Percentiles rank a stretch among this genome's conserved stretches.
phyloP scores from a whole-genome alignment of 768 basidiomycete genomes.

The Suillus lakei region DNA sequence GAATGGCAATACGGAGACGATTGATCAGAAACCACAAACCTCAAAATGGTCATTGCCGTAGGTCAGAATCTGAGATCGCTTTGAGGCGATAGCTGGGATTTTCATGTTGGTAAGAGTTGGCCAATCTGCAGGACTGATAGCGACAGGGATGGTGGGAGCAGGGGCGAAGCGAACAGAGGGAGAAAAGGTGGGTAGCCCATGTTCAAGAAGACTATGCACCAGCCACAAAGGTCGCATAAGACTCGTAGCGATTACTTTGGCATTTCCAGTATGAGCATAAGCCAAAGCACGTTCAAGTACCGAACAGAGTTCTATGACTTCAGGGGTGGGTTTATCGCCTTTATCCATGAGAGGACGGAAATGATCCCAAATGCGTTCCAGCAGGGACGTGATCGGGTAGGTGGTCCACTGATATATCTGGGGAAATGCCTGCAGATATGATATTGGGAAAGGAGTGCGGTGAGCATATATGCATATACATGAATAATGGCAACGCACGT shows the following conservation, averaged over 20 bases:
- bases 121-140: neutral
- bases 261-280: conserved; percentile 6
- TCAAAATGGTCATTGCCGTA: neutral
- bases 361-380: conserved; percentile 1
- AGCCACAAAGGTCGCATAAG: conserved; percentile 4
- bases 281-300: conserved; percentile 4
- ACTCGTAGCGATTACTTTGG: neutral
- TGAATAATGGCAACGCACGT: too few species aligned
- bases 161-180: neutral
- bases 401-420: too few species aligned
- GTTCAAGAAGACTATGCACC: neutral
- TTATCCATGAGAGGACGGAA: neutral
- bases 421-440: too few species aligned
- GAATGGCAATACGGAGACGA: neutral
- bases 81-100: neutral
- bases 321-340: neutral
- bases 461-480: too few species aligned
- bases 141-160: neutral
- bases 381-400: neutral
- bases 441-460: too few species aligned
- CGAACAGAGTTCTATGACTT: neutral
- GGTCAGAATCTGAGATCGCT: neutral
- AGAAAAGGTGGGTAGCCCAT: conserved; percentile 1
- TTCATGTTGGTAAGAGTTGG: neutral
- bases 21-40: neutral